A percentile compares a stretch with the other conserved stretches of the same genome.
Evolutionary conservation across 768 basidiomycete species (phyloP).

Genomic region (Mycena amicta): DNA sequence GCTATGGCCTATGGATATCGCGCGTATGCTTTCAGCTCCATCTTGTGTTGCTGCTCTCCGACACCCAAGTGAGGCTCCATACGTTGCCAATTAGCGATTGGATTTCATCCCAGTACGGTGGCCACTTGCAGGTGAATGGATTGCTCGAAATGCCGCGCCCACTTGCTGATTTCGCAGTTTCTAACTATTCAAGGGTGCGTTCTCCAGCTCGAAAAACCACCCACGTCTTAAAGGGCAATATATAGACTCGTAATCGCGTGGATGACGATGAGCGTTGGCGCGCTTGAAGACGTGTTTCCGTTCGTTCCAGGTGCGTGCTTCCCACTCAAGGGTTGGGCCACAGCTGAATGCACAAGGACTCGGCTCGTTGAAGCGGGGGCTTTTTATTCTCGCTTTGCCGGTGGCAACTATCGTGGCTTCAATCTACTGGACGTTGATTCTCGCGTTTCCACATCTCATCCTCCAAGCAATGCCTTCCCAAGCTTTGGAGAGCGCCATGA

Average conservation of each 20-base stretch:
- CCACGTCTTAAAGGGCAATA: no score
- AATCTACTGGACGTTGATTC: constrained; percentile 72
- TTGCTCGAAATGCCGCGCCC: no score
- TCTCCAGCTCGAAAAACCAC: background rate
- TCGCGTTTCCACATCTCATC: constrained; percentile 61
- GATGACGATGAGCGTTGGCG: constrained; percentile 38
- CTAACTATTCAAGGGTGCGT: constrained; percentile 78
- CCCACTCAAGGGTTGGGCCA: background rate
- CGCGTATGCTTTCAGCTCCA: no score
- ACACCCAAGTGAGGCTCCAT: constrained; percentile 26
- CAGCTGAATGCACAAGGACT: constrained; percentile 34
- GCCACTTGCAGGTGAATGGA: no score
- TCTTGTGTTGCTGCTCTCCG: no score
- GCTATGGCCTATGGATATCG: constrained; percentile 41
- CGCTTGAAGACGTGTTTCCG: constrained; percentile 37
- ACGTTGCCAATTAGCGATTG: constrained; percentile 29
- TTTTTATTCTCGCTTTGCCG: constrained; percentile 69
- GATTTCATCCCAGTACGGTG: constrained; percentile 55
- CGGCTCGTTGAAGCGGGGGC: constrained; percentile 49
- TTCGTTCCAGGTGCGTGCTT: constrained; percentile 29
- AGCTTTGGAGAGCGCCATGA: constrained; percentile 30
- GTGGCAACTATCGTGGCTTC: constrained; percentile 45
- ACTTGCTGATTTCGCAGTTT: no score
- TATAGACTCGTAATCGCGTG: constrained; percentile 39
- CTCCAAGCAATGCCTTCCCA: constrained; percentile 34